Conservation (phyloP, 2,329 filamentous ascomycete genomes). For the Epicoccum sorghinum region DNA sequence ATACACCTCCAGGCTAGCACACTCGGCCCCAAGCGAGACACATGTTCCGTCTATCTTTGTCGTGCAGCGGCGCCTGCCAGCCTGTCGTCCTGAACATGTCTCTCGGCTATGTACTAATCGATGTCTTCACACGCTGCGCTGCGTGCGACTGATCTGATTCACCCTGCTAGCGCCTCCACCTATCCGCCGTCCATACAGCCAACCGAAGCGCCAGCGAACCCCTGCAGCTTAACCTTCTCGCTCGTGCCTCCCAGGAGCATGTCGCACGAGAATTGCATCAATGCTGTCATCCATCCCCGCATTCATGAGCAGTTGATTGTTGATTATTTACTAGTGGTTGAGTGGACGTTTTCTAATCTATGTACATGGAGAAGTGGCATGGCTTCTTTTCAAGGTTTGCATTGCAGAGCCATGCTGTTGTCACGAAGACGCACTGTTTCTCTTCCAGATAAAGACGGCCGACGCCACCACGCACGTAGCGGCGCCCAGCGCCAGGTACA, state of each 20-base stretch:
- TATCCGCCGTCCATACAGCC: constrained; percentile 3
- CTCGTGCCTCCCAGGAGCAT: constrained; percentile 7
- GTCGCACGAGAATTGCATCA: constrained; percentile 1
- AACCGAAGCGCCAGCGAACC: constrained; percentile 9
- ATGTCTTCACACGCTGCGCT: background rate
- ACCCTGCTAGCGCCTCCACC: background rate
- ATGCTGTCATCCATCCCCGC: background rate
- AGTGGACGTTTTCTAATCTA: background rate
- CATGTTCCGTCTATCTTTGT: background rate
- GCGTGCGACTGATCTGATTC: constrained; percentile 1
- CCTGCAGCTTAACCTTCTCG: constrained; percentile 1
- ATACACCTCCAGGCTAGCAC: background rate
- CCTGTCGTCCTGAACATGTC: background rate
- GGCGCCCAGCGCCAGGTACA: constrained; percentile 85
- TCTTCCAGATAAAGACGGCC: constrained; percentile 66
- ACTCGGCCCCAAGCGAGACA: background rate
- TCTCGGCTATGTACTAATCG: background rate
- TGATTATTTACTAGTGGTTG: constrained; percentile 1
- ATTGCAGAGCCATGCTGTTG: background rate
- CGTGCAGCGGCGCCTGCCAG: background rate
- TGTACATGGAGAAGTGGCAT: background rate
- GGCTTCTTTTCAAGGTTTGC: background rate
- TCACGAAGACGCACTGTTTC: constrained; percentile 36
- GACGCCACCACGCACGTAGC: constrained; percentile 64
- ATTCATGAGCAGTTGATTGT: constrained; percentile 1